Base-by-base conservation (phyloP, 192 early-diverging fungal genomes). In the Coemansia sp. region DNA sequence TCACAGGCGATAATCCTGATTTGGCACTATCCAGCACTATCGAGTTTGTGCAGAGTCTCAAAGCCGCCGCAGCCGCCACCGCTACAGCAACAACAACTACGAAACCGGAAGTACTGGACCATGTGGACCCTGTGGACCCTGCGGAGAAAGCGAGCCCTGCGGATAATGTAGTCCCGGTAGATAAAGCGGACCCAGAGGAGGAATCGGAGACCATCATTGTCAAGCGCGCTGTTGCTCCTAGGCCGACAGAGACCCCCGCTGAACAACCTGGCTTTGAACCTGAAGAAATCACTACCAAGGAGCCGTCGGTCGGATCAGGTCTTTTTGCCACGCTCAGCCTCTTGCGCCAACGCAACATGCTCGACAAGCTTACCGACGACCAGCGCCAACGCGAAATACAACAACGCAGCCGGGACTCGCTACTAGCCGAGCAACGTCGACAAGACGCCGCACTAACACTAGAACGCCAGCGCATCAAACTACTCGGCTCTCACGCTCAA, bases 21-120 rank as follows among this genome's bases (percentile, higher is more conserved):
- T 67, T 95, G n/a, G 87, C 93, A n/a, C 84, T 97, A 12, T 93
- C 93, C 0, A 92, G 93, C 67, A 94, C 92, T 12, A 89, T 92
- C 11, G 96, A 97, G 76, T 97, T 97, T 87, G 92, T 96, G 3
- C 87, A 88, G 47, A 86, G 79, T 5, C 80, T 94, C 1, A 65
- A 79, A 18, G 70, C 75, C 0, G 46, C 75, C 13, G 49, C 62
- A 2, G 49, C 62, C 2, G 75, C 86, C 1, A 33, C 68, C 1
- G 31, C 31, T 2, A 39, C 38, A 8, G 8, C 38, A 10, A 8
- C 38, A 39, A 9, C 60, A 2, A 31, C 20, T 13, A 39, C 20
- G 20, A 38, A 71, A 33, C 50, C 15, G 8, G 31, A 33, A 2
- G 38, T 9, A 10, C 9, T 39, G 7, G 10, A 39, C 38, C 11